Base-by-base conservation (phyloP, 192 early-diverging fungal genomes). In the Backusella morwellensis region DNA sequence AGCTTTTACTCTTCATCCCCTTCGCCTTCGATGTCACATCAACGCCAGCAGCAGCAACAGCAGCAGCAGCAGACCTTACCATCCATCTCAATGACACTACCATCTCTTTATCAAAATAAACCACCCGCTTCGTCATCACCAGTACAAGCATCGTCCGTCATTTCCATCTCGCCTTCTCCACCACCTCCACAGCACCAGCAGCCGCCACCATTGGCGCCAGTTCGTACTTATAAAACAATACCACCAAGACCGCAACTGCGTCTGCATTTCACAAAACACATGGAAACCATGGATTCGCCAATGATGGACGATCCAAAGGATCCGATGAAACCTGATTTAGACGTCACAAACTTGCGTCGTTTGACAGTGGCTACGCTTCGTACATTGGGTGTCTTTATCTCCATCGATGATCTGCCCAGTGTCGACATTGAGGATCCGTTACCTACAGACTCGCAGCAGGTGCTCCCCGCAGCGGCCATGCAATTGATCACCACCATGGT, bases 401-500 rank as follows among this genome's bases (percentile, higher is more conserved):
- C 78, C 11, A 12, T 75, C 0, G 78, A 79, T 12, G 78, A 79
- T 26, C 42, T 79, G 11, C 78, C 78, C 1, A 40, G 68, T 9
- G 78, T 79, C 3, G 68, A 74, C n/a, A 79, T 79, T 35, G 68
- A 59, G 14, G 67, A 79, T 66, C 44, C 73, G 0, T 42, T 75
- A 19, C 21, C 66, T 15, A 79, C 78, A 0, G 78, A 79, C 40
- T 73, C 78, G 5, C 73, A 79, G 29, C 78, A 79, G 35, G 78
- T 79, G 0, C 35, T 79, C 21, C 78, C 78, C 1, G 68, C 78
- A 12, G 72, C 78, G 0, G 78, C 78, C 0, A 79, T 79, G 78
- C 78, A 79, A 41, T 34, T 79, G 19, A 79, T 79, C 21, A 79
- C 78, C 8, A 69, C 72, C 19, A 79, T 79, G 78, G 74, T 79